A percentile compares a stretch with the other conserved stretches of the same genome.
Conservation (phyloP, 2,329 filamentous ascomycete species). For the Dactylellina cionopaga region DNA sequence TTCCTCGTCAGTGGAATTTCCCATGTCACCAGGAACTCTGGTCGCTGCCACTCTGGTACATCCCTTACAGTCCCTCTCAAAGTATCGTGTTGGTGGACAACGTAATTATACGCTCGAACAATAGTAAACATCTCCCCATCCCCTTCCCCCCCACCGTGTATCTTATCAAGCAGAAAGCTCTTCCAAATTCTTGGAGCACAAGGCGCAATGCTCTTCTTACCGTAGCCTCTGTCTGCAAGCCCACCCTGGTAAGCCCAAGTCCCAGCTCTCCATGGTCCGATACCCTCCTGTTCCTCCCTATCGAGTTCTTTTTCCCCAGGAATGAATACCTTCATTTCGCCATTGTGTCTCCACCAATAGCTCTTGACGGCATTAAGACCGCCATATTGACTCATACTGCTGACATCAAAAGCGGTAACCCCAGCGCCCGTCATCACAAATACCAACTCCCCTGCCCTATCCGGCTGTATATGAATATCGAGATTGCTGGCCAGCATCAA, state of each 20-base stretch:
- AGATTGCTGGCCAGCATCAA: not conserved
- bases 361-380: conserved; percentile 10
- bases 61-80: not conserved
- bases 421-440: conserved; percentile 25
- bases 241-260: not conserved
- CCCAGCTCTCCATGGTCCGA: not conserved
- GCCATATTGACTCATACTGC: not conserved
- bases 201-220: conserved; percentile 17
- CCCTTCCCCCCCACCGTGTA: conserved; percentile 14
- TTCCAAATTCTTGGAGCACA: conserved; percentile 31
- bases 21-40: conserved; percentile 38
- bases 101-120: conserved; percentile 36
- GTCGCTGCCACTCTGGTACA: conserved; percentile 20
- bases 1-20: conserved; percentile 35
- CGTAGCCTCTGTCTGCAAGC: not conserved
- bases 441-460: conserved; percentile 30
- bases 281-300: not conserved
- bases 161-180: conserved; percentile 33
- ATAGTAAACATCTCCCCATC: conserved; percentile 46
- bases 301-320: conserved; percentile 1
- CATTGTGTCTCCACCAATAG: conserved; percentile 27
- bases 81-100: not conserved
- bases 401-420: conserved; percentile 39
- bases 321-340: conserved; percentile 18
- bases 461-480: conserved; percentile 26